phyloP scores from a whole-genome alignment of 805 yeast genomes.

The Trichomonascus vanleenenianus region DNA sequence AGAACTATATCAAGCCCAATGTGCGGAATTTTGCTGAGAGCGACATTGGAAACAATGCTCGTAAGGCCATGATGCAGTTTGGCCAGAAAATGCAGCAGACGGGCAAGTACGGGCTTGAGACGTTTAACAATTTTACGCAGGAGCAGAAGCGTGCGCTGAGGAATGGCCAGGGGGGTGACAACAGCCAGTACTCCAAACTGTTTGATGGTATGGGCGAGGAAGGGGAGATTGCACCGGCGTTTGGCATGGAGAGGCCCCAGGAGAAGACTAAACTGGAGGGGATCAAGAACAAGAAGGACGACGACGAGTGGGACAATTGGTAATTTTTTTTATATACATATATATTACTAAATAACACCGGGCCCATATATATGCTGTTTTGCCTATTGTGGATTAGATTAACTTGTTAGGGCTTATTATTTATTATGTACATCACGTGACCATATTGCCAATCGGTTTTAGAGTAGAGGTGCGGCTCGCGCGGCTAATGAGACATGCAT shows the following conservation, averaged over 20 bases:
- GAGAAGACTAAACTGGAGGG: slow-evolving; percentile 53
- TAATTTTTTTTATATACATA: no score
- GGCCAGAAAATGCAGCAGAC: slow-evolving; percentile 92
- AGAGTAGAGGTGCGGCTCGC: neutral
- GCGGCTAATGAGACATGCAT: neutral
- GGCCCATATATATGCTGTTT: no score
- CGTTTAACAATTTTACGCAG: slow-evolving; percentile 49
- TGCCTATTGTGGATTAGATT: no score
- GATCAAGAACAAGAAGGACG: slow-evolving; percentile 15
- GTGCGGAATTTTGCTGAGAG: slow-evolving; percentile 70
- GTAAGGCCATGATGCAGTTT: slow-evolving; percentile 91
- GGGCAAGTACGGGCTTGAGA: slow-evolving; percentile 64
- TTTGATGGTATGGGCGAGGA: slow-evolving; percentile 47
- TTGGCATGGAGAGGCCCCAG: slow-evolving; percentile 54
- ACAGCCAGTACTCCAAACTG: slow-evolving; percentile 27
- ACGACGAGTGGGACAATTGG: slow-evolving; percentile 25
- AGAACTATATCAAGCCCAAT: slow-evolving; percentile 86
- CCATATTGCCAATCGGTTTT: neutral
- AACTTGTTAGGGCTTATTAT: no score
- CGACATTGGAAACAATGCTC: slow-evolving; percentile 75
- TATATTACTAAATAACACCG: no score
- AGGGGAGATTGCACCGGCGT: slow-evolving; percentile 48
- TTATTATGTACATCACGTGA: no score
- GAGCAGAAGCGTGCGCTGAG: slow-evolving; percentile 29
- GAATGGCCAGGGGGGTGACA: slow-evolving; percentile 29